phyloP scores from a whole-genome alignment of 1,284 basidiomycete genomes.

The Porodaedalea pini region DNA sequence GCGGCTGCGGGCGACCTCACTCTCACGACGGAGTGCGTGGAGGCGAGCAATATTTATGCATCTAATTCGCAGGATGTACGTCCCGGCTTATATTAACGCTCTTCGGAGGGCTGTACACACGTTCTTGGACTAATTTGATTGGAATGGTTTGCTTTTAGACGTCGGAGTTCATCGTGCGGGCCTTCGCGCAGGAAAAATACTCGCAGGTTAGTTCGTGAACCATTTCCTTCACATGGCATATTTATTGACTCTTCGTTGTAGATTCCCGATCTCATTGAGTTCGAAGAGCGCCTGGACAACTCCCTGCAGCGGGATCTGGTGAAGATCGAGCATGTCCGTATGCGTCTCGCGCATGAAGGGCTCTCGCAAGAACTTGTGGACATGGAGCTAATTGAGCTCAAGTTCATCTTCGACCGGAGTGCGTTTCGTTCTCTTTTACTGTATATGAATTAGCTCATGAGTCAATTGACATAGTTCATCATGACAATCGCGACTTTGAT shows the following conservation, averaged over 20 bases:
- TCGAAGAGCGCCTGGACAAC: conserved; percentile 73
- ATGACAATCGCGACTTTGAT: conserved; percentile 79
- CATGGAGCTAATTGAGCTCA: conserved; percentile 77
- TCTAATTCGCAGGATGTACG: conserved; percentile 71
- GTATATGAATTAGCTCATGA: conserved; percentile 14
- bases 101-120: background rate
- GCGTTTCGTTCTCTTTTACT: conserved; percentile 25
- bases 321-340: conserved; percentile 76
- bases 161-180: conserved; percentile 71
- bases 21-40: conserved; percentile 66
- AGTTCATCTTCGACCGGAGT: conserved; percentile 80
- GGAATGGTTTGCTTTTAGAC: conserved; percentile 44
- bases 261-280: conserved; percentile 77
- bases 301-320: conserved; percentile 77
- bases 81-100: background rate
- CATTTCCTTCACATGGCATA: background rate
- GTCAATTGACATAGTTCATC: conserved; percentile 45
- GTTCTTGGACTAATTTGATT: conserved; percentile 7
- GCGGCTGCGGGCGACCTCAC: conserved; percentile 69
- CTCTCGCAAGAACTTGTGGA: conserved; percentile 66
- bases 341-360: conserved; percentile 71
- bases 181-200: conserved; percentile 75
- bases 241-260: conserved; percentile 31
- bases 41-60: conserved; percentile 74
- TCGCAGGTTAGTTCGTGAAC: conserved; percentile 50